These are phyloP conservation scores for Rhodomyrtus psidioides DNA, from an alignment of 441 rosid genomes.

Conservation along the genomic window DNA sequence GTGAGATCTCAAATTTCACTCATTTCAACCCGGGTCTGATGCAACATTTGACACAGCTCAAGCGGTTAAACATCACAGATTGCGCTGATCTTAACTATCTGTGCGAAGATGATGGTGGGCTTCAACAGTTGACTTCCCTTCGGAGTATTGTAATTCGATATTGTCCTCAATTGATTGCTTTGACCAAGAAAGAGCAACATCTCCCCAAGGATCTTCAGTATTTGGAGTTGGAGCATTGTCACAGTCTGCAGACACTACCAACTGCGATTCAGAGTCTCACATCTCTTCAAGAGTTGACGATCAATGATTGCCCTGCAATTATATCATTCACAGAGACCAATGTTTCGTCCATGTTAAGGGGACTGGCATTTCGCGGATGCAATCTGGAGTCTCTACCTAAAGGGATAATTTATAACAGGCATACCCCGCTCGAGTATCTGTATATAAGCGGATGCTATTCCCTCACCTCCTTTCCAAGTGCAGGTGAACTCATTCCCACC, in stretches of 20 bases:
- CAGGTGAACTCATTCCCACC: background rate
- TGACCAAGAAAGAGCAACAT: background rate
- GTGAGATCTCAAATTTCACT: background rate
- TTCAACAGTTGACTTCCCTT: background rate
- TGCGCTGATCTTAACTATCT: background rate
- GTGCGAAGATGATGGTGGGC: background rate
- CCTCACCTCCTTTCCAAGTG: background rate
- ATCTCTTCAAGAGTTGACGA: background rate
- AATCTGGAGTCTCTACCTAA: background rate
- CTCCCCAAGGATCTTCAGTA: background rate
- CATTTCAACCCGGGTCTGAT: background rate
- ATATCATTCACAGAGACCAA: constrained; percentile 2
- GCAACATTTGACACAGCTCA: background rate
- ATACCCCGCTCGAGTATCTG: constrained; percentile 5
- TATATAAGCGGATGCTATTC: background rate
- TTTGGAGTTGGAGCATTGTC: constrained; percentile 16
- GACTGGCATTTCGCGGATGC: background rate
- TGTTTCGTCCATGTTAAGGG: background rate
- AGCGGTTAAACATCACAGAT: background rate
- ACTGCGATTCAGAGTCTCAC: background rate
- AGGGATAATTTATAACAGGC: background rate
- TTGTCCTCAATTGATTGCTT: background rate
- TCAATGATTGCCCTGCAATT: constrained; percentile 3
- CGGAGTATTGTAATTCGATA: background rate
- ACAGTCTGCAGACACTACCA: constrained; percentile 3